Conservation (phyloP, 352 stramenopile species). For the Pythium oligandrum region DNA sequence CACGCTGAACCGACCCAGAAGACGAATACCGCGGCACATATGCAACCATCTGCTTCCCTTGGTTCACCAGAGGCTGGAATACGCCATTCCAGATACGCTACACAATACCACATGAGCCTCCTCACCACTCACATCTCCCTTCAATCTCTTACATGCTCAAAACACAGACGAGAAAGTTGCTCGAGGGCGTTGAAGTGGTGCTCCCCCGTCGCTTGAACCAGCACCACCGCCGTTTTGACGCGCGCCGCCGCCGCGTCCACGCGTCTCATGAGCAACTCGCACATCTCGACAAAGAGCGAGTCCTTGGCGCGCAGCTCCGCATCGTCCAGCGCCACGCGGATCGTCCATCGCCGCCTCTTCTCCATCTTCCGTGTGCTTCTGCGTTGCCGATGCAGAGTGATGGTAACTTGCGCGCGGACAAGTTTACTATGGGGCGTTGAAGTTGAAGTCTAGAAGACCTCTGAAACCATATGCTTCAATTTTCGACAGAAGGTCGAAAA, state of each 20-base stretch:
- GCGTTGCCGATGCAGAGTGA: slow-evolving; percentile 1
- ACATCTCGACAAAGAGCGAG: slow-evolving; percentile 19
- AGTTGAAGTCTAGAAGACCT: slow-evolving; percentile 9
- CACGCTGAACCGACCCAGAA: slow-evolving; percentile 1
- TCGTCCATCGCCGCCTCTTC: slow-evolving; percentile 14
- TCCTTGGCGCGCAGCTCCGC: neutral
- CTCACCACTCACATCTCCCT: neutral
- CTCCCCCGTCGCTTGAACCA: slow-evolving; percentile 9
- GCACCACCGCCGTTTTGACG: slow-evolving; percentile 9
- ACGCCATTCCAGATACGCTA: slow-evolving; percentile 19
- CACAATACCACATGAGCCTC: neutral
- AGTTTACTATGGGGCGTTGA: slow-evolving; percentile 12
- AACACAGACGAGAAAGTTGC: slow-evolving; percentile 21
- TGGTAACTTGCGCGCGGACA: slow-evolving; percentile 5
- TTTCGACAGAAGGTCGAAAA: slow-evolving; percentile 19
- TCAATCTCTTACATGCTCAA: slow-evolving; percentile 16
- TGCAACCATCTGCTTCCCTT: slow-evolving; percentile 21
- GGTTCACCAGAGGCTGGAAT: slow-evolving; percentile 1
- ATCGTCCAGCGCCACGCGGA: slow-evolving; percentile 20
- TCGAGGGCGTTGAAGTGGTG: slow-evolving; percentile 31
- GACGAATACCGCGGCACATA: slow-evolving; percentile 14
- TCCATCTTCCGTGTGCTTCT: slow-evolving; percentile 8
- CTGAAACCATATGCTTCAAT: slow-evolving; percentile 8
- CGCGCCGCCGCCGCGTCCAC: neutral
- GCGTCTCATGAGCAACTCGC: slow-evolving; percentile 13